A percentile compares a stretch with the other conserved stretches of the same genome.
Conservation (phyloP, 208 protist genomes). For the Acanthamoeba lenticulata region DNA sequence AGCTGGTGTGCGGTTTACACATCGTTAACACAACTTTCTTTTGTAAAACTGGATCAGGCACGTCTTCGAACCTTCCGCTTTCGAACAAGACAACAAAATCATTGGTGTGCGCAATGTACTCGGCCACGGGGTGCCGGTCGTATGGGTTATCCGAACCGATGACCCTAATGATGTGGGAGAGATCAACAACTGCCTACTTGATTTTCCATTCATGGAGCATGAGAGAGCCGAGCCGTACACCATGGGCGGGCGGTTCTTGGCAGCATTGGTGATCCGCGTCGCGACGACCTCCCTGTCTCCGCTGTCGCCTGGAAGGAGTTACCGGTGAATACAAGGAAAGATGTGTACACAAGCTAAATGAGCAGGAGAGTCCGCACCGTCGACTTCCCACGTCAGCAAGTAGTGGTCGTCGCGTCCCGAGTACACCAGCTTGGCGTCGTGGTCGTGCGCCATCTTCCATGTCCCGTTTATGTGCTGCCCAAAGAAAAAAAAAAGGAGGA, state of each 20-base stretch:
- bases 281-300: background rate
- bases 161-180: background rate
- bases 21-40: background rate
- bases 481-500: no score
- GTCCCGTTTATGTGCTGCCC: background rate
- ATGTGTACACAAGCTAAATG: no score
- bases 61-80: background rate
- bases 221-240: background rate
- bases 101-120: background rate
- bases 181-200: no score
- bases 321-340: no score
- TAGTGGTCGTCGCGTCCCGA: background rate
- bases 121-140: background rate
- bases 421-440: background rate
- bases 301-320: background rate
- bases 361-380: background rate
- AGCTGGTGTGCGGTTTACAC: background rate
- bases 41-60: no score
- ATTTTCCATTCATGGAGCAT: no score
- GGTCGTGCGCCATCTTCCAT: background rate
- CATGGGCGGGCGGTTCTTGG: background rate
- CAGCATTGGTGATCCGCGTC: background rate
- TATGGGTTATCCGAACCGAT: background rate
- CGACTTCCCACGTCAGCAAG: background rate
- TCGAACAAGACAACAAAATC: background rate